Evolutionary conservation across 78 protist species (phyloP), one percentile per base, ranked within the genome.

Genomic region (Emiliania huxleyi): DNA sequence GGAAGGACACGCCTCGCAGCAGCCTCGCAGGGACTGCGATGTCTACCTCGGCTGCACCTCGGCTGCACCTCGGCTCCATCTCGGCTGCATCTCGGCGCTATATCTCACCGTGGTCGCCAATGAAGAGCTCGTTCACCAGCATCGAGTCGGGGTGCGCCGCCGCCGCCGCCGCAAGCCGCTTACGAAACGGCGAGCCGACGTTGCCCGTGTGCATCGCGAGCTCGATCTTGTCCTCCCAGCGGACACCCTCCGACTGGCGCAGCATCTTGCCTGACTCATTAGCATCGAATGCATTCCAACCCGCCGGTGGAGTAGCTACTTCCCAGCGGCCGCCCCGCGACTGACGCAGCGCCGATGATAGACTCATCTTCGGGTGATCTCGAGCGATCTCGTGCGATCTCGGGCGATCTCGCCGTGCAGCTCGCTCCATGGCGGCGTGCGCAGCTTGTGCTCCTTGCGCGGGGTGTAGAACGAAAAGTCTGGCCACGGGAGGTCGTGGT

Each of bases 181-280:
- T 71, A 40, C 81, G 81, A 22, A 35, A 71, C 3, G 81, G 81
- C 42, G 81, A 71, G 81, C 81, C 81, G 23, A 71, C 81, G 42
- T 71, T 71, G 15, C 81, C 81, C 2, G 81, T 71, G 81, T 71
- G 81, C 81, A 71, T 71, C 35, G 81, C 81, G 43, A 71, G 81
- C 37, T 29, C 44, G 45, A 71, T 0, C 18, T 71, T 71, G 45
- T 71, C 81, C 81, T 71, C 81, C 81, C 81, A 71, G 2, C 18
- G 42, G 43, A 71, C 81, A 40, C 81, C 19, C 43, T 35, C 37
- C n/a, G n/a, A 19, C 42, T 71, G 43, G 18, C 18, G 29, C 29
- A 71, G 37, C 37, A 71, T 71, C 81, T 29, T 15, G 81, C 29
- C 62, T 52, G 62, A 19, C 8, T 52, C 29, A 52, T 15, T 52